Evolutionary conservation across 352 stramenopile species (phyloP).

Genomic region (Phytopythium kandeliae): DNA sequence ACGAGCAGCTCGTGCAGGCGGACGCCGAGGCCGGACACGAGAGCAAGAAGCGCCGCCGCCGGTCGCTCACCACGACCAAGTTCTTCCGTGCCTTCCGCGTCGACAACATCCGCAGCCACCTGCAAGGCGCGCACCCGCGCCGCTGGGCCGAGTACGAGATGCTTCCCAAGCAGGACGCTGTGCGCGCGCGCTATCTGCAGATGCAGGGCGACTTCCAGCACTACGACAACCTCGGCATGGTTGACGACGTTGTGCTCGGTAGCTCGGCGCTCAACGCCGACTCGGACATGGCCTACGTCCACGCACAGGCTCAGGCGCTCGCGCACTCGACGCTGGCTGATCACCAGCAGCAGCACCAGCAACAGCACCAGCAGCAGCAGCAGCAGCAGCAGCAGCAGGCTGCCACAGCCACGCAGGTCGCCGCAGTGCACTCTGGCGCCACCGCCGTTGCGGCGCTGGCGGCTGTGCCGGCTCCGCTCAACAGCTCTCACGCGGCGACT

Average conservation of each 20-base stretch:
- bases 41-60: slow-evolving; percentile 66
- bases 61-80: slow-evolving; percentile 81
- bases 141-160: slow-evolving; percentile 77
- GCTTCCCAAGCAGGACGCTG: slow-evolving; percentile 67
- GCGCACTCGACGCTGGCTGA: slow-evolving; percentile 27
- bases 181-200: slow-evolving; percentile 54
- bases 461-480: slow-evolving; percentile 11
- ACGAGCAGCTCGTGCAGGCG: slow-evolving; percentile 58
- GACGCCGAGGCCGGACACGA: slow-evolving; percentile 48
- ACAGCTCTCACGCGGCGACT: neutral
- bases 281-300: slow-evolving; percentile 53
- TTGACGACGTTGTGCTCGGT: slow-evolving; percentile 67
- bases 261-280: slow-evolving; percentile 43
- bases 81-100: slow-evolving; percentile 83
- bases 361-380: slow-evolving; percentile 22
- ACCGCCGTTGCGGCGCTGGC: neutral
- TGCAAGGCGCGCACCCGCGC: slow-evolving; percentile 67
- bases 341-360: slow-evolving; percentile 9
- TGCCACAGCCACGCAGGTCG: slow-evolving; percentile 7
- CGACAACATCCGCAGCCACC: slow-evolving; percentile 83
- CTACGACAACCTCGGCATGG: slow-evolving; percentile 59
- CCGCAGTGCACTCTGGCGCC: slow-evolving; percentile 5
- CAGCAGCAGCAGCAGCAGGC: slow-evolving; percentile 12
- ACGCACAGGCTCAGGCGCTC: slow-evolving; percentile 36
- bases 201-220: slow-evolving; percentile 49